Evolutionary conservation across 1,284 basidiomycete species (phyloP), one percentile per base, ranked within the genome.

Genomic region (Ganoderma lingzhi): DNA sequence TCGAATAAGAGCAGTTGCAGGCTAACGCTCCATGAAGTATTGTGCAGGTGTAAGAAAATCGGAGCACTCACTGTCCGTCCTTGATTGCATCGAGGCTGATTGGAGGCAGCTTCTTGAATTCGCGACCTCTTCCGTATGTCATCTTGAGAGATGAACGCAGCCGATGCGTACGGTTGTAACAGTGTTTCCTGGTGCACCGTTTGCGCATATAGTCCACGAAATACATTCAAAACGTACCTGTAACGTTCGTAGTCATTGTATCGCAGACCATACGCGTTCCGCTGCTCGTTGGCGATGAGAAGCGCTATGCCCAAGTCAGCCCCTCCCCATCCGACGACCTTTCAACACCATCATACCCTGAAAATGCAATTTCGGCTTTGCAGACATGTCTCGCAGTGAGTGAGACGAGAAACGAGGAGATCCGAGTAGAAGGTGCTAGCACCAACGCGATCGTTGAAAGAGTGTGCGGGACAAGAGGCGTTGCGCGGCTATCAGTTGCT

Each of bases 221-320:
- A 56, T 17, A n/a, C 15, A 58, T 44, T 14, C 19, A 8, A 48
- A 6, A 64, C 83, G 66, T 74, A 94, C 92, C 93, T 87, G 82
- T 97, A 97, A 68, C 95, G 91, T 73, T 87, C 84, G 80, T 91
- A 92, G 80, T 98, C 96, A 78, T 92, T 94, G 78, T 95, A 96
- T 70, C 96, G 90, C 74, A 97, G 84, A 30, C 96, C 96, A 79
- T 97, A 97, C 39, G 94, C 92, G 75, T 87, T 96, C 69, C 96
- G 90, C 78, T 98, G 96, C 79, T 96, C 93, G 79, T 96, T 96
- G 65, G 91, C 90, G 70, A 96, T 86, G 78, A 92, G 89, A 55
- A 98, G 86, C 37, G 95, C 94, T 93, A 74, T 59, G 17, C 48
- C 19, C 28, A 19, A 48, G 58, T 73, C 68, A 73, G 68, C n/a